These are phyloP conservation scores for Rhodosporidiobolus sp. DNA, from an alignment of 768 basidiomycete species.

Conservation along the genomic window DNA sequence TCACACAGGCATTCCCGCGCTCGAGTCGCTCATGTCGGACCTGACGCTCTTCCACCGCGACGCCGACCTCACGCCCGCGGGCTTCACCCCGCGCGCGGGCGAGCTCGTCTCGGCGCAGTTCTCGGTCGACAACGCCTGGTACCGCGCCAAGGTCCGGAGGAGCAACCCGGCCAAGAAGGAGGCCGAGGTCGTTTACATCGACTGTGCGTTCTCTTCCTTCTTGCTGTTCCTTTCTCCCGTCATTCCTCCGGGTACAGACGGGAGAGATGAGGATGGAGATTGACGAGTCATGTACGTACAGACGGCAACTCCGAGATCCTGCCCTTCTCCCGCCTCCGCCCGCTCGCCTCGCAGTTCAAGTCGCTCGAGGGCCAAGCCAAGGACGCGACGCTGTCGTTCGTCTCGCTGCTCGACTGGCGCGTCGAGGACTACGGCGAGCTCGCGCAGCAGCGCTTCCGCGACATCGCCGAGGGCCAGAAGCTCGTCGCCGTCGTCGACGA, in stretches of 20 bases:
- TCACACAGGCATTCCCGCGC: slow-evolving; percentile 71
- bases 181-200: slow-evolving; percentile 88
- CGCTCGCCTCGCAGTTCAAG: slow-evolving; percentile 85
- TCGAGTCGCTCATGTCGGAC: slow-evolving; percentile 91
- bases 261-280: not conserved
- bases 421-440: slow-evolving; percentile 82
- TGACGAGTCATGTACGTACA: slow-evolving; percentile 53
- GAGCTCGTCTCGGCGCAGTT: slow-evolving; percentile 94
- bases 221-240: not conserved
- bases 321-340: slow-evolving; percentile 70
- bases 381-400: slow-evolving; percentile 71
- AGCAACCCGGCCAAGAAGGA: slow-evolving; percentile 85
- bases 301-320: slow-evolving; percentile 89
- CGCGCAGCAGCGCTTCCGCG: slow-evolving; percentile 78
- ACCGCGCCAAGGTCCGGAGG: slow-evolving; percentile 85
- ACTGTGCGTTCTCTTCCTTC: slow-evolving; percentile 42
- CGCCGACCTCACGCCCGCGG: slow-evolving; percentile 59
- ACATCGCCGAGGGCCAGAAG: slow-evolving; percentile 84
- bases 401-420: slow-evolving; percentile 72
- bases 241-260: not conserved
- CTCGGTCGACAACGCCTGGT: slow-evolving; percentile 81
- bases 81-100: slow-evolving; percentile 74
- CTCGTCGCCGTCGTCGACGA: slow-evolving; percentile 94
- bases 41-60: slow-evolving; percentile 82
- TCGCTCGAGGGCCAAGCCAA: slow-evolving; percentile 87